These are phyloP conservation scores for Xylariales sp. DNA, from an alignment of 2,329 filamentous ascomycete species.

Conservation along the genomic window DNA sequence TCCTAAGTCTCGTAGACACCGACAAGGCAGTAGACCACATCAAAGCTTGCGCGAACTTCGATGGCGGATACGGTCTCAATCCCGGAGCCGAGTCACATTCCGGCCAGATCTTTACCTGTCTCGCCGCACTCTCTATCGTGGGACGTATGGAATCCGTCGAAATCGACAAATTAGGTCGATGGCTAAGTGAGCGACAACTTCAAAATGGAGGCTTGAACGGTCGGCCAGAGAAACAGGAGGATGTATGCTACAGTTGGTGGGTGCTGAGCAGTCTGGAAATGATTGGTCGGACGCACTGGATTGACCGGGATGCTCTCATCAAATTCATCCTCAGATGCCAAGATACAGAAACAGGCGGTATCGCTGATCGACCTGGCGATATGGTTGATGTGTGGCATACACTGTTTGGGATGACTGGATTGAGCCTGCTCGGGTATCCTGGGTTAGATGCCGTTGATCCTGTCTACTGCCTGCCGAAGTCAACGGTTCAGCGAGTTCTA, in stretches of 20 bases:
- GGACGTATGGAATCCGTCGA: slow-evolving; percentile 77
- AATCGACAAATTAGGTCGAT: slow-evolving; percentile 74
- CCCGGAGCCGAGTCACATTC: slow-evolving; percentile 93
- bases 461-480: slow-evolving; percentile 77
- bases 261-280: slow-evolving; percentile 88
- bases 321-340: slow-evolving; percentile 84
- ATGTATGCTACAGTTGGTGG: slow-evolving; percentile 99
- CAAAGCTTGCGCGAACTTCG: slow-evolving; percentile 81
- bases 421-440: slow-evolving; percentile 77
- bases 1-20: slow-evolving; percentile 71
- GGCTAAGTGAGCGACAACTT: slow-evolving; percentile 91
- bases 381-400: slow-evolving; percentile 99
- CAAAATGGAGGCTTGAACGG: slow-evolving; percentile 87
- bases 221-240: slow-evolving; percentile 88
- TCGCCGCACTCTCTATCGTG: slow-evolving; percentile 81
- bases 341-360: slow-evolving; percentile 76
- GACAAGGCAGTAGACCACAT: slow-evolving; percentile 76
- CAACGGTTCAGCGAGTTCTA: slow-evolving; percentile 57
- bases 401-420: slow-evolving; percentile 78
- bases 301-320: slow-evolving; percentile 75
- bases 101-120: slow-evolving; percentile 92
- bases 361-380: slow-evolving; percentile 86
- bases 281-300: slow-evolving; percentile 86
- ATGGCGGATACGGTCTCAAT: slow-evolving; percentile 85
- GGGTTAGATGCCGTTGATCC: slow-evolving; percentile 79